Base-by-base conservation (phyloP, 2,329 filamentous ascomycete species). In the Cladosporium austrohemisphaericum region DNA sequence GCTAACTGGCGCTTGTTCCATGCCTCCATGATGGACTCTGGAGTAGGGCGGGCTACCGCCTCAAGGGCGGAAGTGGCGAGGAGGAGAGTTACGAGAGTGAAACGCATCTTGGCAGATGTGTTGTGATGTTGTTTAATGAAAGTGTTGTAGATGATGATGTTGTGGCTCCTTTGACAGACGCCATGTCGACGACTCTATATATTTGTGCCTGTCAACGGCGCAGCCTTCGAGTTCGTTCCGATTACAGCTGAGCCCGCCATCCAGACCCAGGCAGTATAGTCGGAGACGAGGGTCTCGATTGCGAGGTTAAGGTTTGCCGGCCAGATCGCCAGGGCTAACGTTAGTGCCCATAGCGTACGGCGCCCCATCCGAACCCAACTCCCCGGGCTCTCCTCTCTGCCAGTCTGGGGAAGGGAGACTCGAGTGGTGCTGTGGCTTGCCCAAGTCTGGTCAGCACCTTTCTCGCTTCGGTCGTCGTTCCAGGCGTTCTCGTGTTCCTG, bases 271-370 rank as follows among this genome's bases (percentile, higher is more conserved):
- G 16, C 22, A 9, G 23, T 23, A 18, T 14, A 13, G 16, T 14
- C 11, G 16, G 33, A 20, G 22, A 38, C 16, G 44, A 47, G 16
- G 44, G 44, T 31, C 44, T 38, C 44, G 33, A 47, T 35, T 38
- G 44, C 26, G 20, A 18, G 18, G 19, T 37, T 38, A 38, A 29
- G 25, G 33, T 47, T 47, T 9, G 20, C 13, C 33, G 25, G 44
- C 32, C 33, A 29, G 44, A 47, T 37, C 44, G 23, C 22, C 44
- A 47, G 16, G 32, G 5, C 25, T 38, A 31, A 36, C 25, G 33
- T 8, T 19, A 18, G 16, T 2, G 16, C 33, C 11, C 16, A 38
- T 28, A 20, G 23, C 25, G 26, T 22, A 14, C 38, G 38, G 25
- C 25, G 18, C 14, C 20, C 8, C 25, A 31, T 45, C 41, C 41